Conservation (phyloP, 1,284 basidiomycete genomes). For the Microbotryum intermedium region DNA sequence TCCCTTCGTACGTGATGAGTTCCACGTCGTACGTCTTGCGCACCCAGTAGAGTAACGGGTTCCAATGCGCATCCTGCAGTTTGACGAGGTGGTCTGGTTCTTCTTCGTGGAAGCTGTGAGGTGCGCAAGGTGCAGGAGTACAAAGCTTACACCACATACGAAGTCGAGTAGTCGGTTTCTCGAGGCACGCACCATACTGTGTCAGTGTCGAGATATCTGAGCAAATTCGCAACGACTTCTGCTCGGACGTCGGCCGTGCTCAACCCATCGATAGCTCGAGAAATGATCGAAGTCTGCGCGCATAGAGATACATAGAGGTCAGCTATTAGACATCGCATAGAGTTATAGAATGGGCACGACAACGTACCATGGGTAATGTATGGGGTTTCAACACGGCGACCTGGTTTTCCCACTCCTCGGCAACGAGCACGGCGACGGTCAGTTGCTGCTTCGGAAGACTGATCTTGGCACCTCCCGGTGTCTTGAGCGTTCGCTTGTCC, state of each 20-base stretch:
- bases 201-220: constrained; percentile 89
- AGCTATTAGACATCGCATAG: too few relatives aligned
- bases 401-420: constrained; percentile 94
- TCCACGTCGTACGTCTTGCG: constrained; percentile 56
- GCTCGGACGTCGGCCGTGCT: constrained; percentile 50
- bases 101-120: constrained; percentile 67
- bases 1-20: constrained; percentile 59
- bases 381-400: constrained; percentile 76
- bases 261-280: constrained; percentile 79
- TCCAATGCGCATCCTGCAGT: constrained; percentile 82
- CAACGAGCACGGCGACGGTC: constrained; percentile 63
- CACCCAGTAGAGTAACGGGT: constrained; percentile 75
- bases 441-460: constrained; percentile 64
- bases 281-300: constrained; percentile 71
- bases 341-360: background rate
- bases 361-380: constrained; percentile 74
- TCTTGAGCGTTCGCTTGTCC: constrained; percentile 77
- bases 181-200: constrained; percentile 66
- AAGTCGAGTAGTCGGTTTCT: background rate
- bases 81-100: constrained; percentile 64
- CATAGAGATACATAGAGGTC: too few relatives aligned
- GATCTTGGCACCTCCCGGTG: constrained; percentile 68
- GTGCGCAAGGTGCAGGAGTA: background rate
- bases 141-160: too few relatives aligned
- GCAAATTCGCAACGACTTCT: constrained; percentile 62